Base-by-base conservation (phyloP, 2,329 filamentous ascomycete species). In the Venturia nashicola region DNA sequence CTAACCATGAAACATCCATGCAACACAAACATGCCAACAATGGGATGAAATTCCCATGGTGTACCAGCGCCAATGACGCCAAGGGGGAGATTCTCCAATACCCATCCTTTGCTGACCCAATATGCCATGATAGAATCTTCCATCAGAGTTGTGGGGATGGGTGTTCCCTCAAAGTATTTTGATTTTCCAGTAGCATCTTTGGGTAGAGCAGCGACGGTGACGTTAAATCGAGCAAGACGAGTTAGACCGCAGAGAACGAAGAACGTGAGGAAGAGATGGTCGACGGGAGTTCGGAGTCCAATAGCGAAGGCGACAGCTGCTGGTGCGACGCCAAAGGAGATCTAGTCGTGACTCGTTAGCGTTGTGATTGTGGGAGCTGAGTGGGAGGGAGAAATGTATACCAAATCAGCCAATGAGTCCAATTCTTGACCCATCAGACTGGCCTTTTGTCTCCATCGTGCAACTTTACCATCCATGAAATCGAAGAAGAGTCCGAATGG, bases 401-500 rank as follows among this genome's bases (percentile, higher is more conserved):
- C 91, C 80, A 99, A 75, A 74, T 99, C 94, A 64, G 94, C 94
- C 59, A 99, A 82, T 7, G 93, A 97, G 76, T 99, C 94, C 64
- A 99, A 80, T 77, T 99, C 94, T 76, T 97, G 93, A 14, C 94
- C 94, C 93, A 99, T 97, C 73, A 99, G 81, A 70, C 90, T 95
- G 71, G 90, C 94, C 86, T 97, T 99, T 78, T 91, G 88, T 74
- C 94, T 86, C 94, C 94, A 97, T 68, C 94, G 83, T 67, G 94
- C 94, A 64, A 99, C 92, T 74, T 92, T 94, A 72, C 94, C 94
- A 75, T 99, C 94, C 82, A 97, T 91, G 73, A 96, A 95, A 76
- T 99, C 94, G 75, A 97, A 97, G 80, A 97, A 97, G 14, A 97
- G 80, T 5, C 91, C 92, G 65, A 97, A 90, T 0, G 93, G 93